Evolutionary conservation across 2,329 filamentous ascomycete genomes (phyloP), one percentile per base, ranked within the genome.

Genomic region (Byssothecium circinans): DNA sequence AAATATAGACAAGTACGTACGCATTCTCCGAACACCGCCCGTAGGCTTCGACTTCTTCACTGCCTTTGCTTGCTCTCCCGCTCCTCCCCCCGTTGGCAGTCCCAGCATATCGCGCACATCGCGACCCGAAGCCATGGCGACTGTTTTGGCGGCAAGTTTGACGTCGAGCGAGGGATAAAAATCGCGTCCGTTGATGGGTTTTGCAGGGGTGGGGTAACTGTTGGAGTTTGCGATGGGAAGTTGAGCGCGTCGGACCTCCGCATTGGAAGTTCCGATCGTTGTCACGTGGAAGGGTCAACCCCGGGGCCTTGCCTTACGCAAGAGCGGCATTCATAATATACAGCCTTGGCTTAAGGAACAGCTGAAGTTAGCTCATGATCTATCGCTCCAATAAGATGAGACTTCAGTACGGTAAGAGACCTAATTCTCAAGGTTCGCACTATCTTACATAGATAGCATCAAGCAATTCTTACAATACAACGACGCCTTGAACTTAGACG

Each of bases 71-170:
- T 60, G 75, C 29, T 39, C 36, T 23, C 36, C 36, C 41, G 75
- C 62, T 41, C 74, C 62, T 41, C 74, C 62, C 48, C 72, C 62
- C 84, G 56, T 85, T 59, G 84, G 86, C 68, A 95, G 78, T 71
- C 91, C 89, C 65, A 95, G 84, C 67, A 95, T 89, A 70, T 95
- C 90, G 75, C 88, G 89, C 60, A 95, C 83, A 78, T 95, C 90
- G 56, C 69, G 65, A 53, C 67, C 63, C 41, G 67, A 65, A 50
- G 68, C 65, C 68, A 71, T 71, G 55, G 61, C 57, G 56, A 51
- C 17, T 47, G n/a, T 43, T 50, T 38, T 50, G 41, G 50, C 42
- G 42, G 45, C 57, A 50, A 56, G 54, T 53, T 55, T 44, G 54
- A 53, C 27, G 52, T 49, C 40, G 40, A 34, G 25, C 17, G 42